Conservation (phyloP, 306 rosid species). For the Canavalia ensiformis region DNA sequence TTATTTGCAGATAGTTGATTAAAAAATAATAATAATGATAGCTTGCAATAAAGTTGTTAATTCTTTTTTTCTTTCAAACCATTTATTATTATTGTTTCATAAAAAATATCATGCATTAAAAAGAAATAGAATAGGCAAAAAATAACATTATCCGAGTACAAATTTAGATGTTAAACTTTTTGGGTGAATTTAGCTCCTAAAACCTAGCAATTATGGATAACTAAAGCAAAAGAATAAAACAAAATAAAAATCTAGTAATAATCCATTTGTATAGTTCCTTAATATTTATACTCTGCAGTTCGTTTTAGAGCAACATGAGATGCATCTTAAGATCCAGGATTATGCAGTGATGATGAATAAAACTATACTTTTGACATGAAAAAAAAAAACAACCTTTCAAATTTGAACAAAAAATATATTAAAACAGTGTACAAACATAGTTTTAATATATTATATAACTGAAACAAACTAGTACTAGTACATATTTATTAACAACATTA, state of each 20-base stretch:
- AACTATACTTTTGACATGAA: neutral
- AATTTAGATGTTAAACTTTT: neutral
- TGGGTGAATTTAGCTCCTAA: too few species aligned
- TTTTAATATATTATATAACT: neutral
- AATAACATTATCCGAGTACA: neutral
- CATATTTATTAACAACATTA: neutral
- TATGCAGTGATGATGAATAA: neutral
- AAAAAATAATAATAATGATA: too few species aligned
- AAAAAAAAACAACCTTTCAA: neutral
- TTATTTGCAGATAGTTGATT: too few species aligned
- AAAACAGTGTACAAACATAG: neutral
- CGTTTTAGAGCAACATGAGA: neutral
- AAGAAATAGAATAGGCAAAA: neutral
- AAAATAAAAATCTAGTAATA: neutral
- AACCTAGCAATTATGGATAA: neutral
- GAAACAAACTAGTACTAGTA: slow-evolving; percentile 12
- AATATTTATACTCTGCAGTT: neutral
- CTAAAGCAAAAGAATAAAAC: neutral
- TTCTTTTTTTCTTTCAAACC: too few species aligned
- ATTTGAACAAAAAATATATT: neutral
- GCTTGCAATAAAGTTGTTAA: too few species aligned
- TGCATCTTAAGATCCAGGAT: neutral
- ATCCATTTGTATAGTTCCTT: neutral
- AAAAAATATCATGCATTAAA: too few species aligned
- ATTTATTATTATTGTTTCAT: too few species aligned